phyloP scores from a whole-genome alignment of 331 rosid species.

The Acacia pycnantha region DNA sequence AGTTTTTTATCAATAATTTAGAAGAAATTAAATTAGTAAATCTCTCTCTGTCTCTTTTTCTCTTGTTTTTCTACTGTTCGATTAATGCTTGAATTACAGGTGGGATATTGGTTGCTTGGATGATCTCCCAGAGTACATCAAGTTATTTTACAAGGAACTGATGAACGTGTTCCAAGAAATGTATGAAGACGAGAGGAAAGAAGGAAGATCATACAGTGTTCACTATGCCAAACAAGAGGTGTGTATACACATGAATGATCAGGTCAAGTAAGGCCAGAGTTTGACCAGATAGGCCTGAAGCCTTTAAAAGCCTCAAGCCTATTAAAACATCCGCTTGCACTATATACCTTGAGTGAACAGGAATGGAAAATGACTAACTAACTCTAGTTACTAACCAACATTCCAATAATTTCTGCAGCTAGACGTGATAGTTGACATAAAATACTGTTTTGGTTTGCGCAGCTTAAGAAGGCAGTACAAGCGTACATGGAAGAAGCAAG shows the following conservation, averaged over 20 bases:
- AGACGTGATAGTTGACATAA: too few relatives aligned
- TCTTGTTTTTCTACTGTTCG: background rate
- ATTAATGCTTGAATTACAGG: slow-evolving; percentile 24
- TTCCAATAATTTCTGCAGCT: too few relatives aligned
- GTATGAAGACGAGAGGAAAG: slow-evolving; percentile 13
- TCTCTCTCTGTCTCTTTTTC: background rate
- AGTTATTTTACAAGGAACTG: slow-evolving; percentile 18
- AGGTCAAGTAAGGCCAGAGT: too few relatives aligned
- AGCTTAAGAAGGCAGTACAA: background rate
- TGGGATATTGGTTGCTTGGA: slow-evolving; percentile 35
- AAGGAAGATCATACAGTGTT: slow-evolving; percentile 16
- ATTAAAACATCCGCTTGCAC: too few relatives aligned
- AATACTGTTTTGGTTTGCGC: too few relatives aligned
- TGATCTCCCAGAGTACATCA: slow-evolving; percentile 46
- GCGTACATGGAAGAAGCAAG: slow-evolving; percentile 38
- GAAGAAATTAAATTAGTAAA: background rate
- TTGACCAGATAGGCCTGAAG: too few relatives aligned
- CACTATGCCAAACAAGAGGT: slow-evolving; percentile 17
- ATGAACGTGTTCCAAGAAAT: slow-evolving; percentile 26
- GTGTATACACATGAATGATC: too few relatives aligned
- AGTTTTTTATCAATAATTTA: background rate
- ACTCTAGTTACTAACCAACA: too few relatives aligned
- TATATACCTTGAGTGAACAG: too few relatives aligned
- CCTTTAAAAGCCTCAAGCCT: too few relatives aligned
- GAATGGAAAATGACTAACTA: too few relatives aligned